Conservation (phyloP, 129 eudicot species). For the Saussurea involucrata region DNA sequence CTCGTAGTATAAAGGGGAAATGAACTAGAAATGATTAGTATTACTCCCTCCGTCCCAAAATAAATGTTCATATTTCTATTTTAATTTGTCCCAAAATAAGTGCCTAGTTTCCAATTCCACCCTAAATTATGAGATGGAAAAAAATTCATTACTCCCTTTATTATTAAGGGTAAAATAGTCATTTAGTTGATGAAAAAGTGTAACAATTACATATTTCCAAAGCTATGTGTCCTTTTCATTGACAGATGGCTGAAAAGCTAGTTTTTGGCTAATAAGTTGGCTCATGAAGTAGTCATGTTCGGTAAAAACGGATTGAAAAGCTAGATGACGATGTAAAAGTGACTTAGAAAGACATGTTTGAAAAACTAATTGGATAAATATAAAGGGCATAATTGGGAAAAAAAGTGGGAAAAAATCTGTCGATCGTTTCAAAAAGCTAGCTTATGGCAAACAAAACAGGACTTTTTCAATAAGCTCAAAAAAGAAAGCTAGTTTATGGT, state of each 20-base stretch:
- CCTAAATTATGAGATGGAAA: not conserved
- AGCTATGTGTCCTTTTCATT: not conserved
- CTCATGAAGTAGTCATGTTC: not conserved
- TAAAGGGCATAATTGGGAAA: not conserved
- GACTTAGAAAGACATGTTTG: not conserved
- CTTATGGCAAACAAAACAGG: not conserved
- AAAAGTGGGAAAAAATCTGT: no score
- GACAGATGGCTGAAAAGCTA: not conserved
- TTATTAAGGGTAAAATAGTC: not conserved
- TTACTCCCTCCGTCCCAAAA: not conserved
- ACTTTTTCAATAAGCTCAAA: not conserved
- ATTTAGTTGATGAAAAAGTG: not conserved
- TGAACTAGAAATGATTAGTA: not conserved
- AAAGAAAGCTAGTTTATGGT: not conserved
- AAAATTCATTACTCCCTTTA: not conserved
- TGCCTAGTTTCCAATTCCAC: not conserved
- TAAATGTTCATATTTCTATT: not conserved
- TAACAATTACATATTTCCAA: not conserved
- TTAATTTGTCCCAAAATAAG: not conserved
- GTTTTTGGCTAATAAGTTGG: not conserved
- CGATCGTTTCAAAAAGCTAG: not conserved
- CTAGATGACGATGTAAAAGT: not conserved
- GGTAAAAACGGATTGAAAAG: not conserved
- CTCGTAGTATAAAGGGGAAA: not conserved
- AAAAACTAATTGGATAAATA: not conserved